Percentiles rank a stretch among this genome's conserved stretches.
These are phyloP conservation scores for Endoconidiophora laricicola DNA, from an alignment of 2,329 filamentous ascomycete genomes.

Conservation along the genomic window DNA sequence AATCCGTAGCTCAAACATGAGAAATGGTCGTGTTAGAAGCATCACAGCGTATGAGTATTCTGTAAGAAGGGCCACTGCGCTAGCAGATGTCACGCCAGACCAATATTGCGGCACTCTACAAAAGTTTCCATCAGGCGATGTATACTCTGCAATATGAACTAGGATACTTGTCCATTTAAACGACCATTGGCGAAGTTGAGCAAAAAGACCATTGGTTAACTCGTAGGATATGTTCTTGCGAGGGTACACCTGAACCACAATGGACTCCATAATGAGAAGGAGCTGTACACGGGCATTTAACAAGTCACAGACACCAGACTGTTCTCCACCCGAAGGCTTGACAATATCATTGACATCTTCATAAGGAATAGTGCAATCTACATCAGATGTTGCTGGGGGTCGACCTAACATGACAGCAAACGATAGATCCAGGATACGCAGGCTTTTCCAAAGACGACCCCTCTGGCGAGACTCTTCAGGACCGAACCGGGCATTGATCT, in stretches of 20 bases:
- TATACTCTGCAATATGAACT: conserved; percentile 16
- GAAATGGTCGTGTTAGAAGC: conserved; percentile 36
- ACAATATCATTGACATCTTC: conserved; percentile 18
- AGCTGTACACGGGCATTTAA: conserved; percentile 37
- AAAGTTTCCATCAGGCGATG: conserved; percentile 17
- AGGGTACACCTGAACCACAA: conserved; percentile 37
- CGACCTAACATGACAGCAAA: conserved; percentile 37
- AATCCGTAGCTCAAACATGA: conserved; percentile 33
- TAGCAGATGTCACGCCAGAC: conserved; percentile 21
- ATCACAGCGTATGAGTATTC: conserved; percentile 43
- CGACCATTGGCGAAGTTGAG: conserved; percentile 35
- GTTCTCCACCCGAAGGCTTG: conserved; percentile 19
- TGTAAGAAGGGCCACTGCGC: conserved; percentile 33
- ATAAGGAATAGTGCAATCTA: conserved; percentile 37
- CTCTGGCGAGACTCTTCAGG: conserved; percentile 26
- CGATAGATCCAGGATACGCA: conserved; percentile 34
- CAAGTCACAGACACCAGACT: conserved; percentile 20
- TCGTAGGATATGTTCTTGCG: conserved; percentile 35
- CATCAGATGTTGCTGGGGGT: conserved; percentile 35
- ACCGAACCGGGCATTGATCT: conserved; percentile 36
- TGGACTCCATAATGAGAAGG: conserved; percentile 31
- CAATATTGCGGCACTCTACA: too few species aligned
- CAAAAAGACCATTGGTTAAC: conserved; percentile 36
- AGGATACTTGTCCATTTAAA: conserved; percentile 27
- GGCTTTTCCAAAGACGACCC: conserved; percentile 37